These are phyloP conservation scores for Baudoinia panamericana DNA, from an alignment of 495 filamentous ascomycete genomes.

Conservation along the genomic window DNA sequence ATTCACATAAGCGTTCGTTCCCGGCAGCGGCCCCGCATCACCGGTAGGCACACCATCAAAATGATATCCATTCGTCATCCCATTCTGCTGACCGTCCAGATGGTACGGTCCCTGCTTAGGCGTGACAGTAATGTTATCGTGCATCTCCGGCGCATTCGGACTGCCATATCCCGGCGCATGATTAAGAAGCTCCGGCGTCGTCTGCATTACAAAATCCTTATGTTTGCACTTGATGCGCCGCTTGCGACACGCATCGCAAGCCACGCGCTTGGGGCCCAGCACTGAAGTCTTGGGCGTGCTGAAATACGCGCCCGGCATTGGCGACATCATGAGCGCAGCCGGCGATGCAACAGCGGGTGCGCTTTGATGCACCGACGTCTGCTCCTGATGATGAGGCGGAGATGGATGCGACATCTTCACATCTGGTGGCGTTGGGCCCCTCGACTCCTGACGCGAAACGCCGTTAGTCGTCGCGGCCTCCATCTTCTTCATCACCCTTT, in stretches of 20 bases:
- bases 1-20: slow-evolving; percentile 17
- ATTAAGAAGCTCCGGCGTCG: neutral
- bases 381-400: slow-evolving; percentile 2
- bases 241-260: slow-evolving; percentile 34
- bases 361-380: neutral
- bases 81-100: slow-evolving; percentile 1
- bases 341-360: slow-evolving; percentile 5
- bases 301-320: slow-evolving; percentile 13
- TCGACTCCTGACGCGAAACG: slow-evolving; percentile 2
- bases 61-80: neutral
- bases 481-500: slow-evolving; percentile 19
- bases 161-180: neutral
- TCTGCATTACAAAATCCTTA: slow-evolving; percentile 25
- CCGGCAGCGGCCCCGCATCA: slow-evolving; percentile 6
- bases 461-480: slow-evolving; percentile 5
- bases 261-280: slow-evolving; percentile 34
- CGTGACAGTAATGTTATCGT: slow-evolving; percentile 19
- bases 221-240: slow-evolving; percentile 35
- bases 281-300: slow-evolving; percentile 35
- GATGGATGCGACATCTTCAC: slow-evolving; percentile 3
- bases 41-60: neutral
- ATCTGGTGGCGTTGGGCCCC: slow-evolving; percentile 11
- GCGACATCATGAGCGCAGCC: slow-evolving; percentile 7
- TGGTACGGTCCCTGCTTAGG: neutral
- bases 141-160: slow-evolving; percentile 13